These are phyloP conservation scores for Hyaloraphidium curvatum DNA, from an alignment of 192 early-diverging fungal genomes.

Conservation along the genomic window DNA sequence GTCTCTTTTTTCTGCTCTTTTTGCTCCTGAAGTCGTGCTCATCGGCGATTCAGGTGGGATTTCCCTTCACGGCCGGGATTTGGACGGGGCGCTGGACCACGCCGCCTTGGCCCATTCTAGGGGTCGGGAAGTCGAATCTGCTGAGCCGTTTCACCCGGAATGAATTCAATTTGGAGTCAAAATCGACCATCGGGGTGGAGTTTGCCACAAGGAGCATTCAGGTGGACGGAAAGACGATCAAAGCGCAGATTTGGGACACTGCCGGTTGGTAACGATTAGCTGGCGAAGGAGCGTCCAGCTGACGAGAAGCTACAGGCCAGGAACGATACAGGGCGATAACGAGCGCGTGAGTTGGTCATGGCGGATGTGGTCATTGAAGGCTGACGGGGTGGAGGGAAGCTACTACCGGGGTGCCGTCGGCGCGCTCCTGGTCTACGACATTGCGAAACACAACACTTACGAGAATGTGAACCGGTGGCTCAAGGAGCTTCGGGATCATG, in stretches of 20 bases:
- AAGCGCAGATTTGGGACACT: slow-evolving; percentile 99
- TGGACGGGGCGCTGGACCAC: too few relatives aligned
- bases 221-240: slow-evolving; percentile 93
- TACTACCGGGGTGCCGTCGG: slow-evolving; percentile 97
- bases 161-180: slow-evolving; percentile 96
- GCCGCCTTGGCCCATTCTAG: too few relatives aligned
- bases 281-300: slow-evolving; percentile 3
- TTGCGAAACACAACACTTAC: slow-evolving; percentile 87
- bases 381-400: slow-evolving; percentile 41
- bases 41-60: slow-evolving; percentile 91
- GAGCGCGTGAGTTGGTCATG: slow-evolving; percentile 17
- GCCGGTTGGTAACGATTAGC: slow-evolving; percentile 51
- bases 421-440: slow-evolving; percentile 92
- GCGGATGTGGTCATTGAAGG: background rate
- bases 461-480: slow-evolving; percentile 95
- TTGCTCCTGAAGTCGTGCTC: slow-evolving; percentile 46
- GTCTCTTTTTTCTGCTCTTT: too few relatives aligned
- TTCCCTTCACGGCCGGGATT: too few relatives aligned
- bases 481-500: slow-evolving; percentile 93
- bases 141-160: slow-evolving; percentile 91
- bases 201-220: slow-evolving; percentile 92
- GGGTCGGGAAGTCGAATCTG: slow-evolving; percentile 96
- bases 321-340: slow-evolving; percentile 75
- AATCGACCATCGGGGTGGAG: slow-evolving; percentile 98
- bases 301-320: too few relatives aligned